phyloP scores from a whole-genome alignment of 495 filamentous ascomycete species.

The Penicillium subrubescens region DNA sequence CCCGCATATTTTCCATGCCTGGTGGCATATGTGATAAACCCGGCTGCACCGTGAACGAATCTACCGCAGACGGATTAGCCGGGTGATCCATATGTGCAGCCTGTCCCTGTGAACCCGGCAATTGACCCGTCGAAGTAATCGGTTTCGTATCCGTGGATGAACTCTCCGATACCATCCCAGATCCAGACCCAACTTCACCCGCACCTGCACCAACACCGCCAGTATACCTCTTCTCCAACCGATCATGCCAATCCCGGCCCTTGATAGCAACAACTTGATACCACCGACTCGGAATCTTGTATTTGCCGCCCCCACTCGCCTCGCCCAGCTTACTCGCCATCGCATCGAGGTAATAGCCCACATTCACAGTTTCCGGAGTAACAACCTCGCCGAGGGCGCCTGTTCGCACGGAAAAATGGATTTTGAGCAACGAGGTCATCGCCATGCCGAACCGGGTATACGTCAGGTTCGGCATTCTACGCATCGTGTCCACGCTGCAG shows the following conservation, averaged over 20 bases:
- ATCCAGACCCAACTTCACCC: not conserved
- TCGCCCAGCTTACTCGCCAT: slow-evolving; percentile 41
- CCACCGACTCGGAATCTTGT: slow-evolving; percentile 43
- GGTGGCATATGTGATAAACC: slow-evolving; percentile 20
- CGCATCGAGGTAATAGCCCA: slow-evolving; percentile 48
- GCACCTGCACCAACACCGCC: not conserved
- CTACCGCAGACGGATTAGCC: slow-evolving; percentile 10
- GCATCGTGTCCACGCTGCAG: slow-evolving; percentile 43
- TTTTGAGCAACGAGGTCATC: slow-evolving; percentile 51
- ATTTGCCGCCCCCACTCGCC: slow-evolving; percentile 41
- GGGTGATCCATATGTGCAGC: slow-evolving; percentile 10
- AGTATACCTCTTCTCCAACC: slow-evolving; percentile 32
- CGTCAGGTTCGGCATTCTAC: slow-evolving; percentile 47
- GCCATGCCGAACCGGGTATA: slow-evolving; percentile 49
- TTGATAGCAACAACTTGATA: slow-evolving; percentile 39
- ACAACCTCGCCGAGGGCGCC: slow-evolving; percentile 48
- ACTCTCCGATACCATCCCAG: slow-evolving; percentile 11
- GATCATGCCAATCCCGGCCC: slow-evolving; percentile 40
- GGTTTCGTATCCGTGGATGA: slow-evolving; percentile 13
- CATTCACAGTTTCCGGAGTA: slow-evolving; percentile 42
- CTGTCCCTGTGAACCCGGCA: slow-evolving; percentile 14
- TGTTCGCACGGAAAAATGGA: slow-evolving; percentile 50
- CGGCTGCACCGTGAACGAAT: slow-evolving; percentile 18
- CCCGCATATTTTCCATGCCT: slow-evolving; percentile 22
- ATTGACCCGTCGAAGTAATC: slow-evolving; percentile 8